Evolutionary conservation across 352 stramenopile species (phyloP), one percentile per base, ranked within the genome.

Genomic region (Globisporangium radiosum): DNA sequence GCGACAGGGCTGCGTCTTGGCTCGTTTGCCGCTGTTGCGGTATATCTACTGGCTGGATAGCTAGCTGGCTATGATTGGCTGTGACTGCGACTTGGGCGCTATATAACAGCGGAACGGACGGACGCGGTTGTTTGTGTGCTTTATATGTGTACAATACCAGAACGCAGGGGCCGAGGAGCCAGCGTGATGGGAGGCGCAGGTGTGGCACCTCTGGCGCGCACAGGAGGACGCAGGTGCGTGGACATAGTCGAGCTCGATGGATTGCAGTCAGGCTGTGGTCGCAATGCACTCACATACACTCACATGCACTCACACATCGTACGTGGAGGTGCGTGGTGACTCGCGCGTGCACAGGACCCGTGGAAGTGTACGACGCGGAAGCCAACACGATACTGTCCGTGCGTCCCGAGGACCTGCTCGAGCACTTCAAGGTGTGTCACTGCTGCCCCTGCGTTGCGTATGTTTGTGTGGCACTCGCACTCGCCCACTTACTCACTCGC

Each of bases 131-230:
- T 19, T 19, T 19, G 17, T 19, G 17, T 19, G 17, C 17, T 19
- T 19, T 19, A 19, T 19, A n/a, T 52, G 15, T 36, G 43, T 53
- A 53, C 59, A 92, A 81, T 93, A 90, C 62, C 72, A 83, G 44
- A 88, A 93, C 49, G 64, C 66, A 49, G 83, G 71, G n/a, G 81
- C 77, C 3, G 54, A 69, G 1, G 78, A 93, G 51, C 68, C 77
- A 1, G 75, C 67, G 25, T 93, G 79, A 79, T 93, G 84, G 84
- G 81, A 93, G 56, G 84, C 84, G 1, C 84, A 93, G 58, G 81
- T 82, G n/a, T 93, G 84, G 84, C 91, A 93, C 56, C 60, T 86
- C 8, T 93, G 84, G 84, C 72, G 77, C 51, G 75, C 75, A 7
- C 76, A 85, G 14, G 81, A 80, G 5, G 74, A 76, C 42, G 64